phyloP scores from a whole-genome alignment of 1,284 basidiomycete species.

The Ganoderma boninense region DNA sequence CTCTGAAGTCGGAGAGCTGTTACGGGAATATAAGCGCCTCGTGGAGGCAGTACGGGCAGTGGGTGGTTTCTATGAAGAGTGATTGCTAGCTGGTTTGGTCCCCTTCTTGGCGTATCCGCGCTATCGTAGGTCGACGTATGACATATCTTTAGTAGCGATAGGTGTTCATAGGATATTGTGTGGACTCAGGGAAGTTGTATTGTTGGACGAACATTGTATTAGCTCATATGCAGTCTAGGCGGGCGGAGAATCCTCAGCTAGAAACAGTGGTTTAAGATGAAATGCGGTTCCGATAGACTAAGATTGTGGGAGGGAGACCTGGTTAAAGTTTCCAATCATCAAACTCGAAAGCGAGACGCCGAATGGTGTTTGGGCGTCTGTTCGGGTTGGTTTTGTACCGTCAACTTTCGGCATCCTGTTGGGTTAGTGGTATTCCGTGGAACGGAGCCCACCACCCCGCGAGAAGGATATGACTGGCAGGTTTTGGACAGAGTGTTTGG shows the following conservation, averaged over 20 bases:
- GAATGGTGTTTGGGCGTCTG: neutral
- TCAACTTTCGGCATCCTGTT: neutral
- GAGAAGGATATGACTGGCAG: neutral
- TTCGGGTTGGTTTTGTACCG: neutral
- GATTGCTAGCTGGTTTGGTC: neutral
- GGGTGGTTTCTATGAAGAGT: slow-evolving; percentile 50
- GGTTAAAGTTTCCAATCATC: no score
- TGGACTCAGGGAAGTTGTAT: neutral
- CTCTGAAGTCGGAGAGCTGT: slow-evolving; percentile 76
- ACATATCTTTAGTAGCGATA: neutral
- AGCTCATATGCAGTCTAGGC: neutral
- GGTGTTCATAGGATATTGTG: neutral
- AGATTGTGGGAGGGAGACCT: neutral
- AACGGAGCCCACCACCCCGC: neutral
- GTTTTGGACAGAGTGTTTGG: neutral
- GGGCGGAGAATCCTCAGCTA: neutral
- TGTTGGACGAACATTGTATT: neutral
- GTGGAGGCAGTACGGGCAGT: slow-evolving; percentile 53
- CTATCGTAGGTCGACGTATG: neutral
- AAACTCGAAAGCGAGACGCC: neutral
- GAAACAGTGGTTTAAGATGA: neutral
- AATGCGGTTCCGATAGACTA: neutral
- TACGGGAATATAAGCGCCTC: slow-evolving; percentile 79
- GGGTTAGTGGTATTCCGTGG: neutral
- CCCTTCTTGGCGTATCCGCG: neutral